Percentiles rank a stretch among this genome's conserved stretches.
Evolutionary conservation across 805 yeast species (phyloP).

Genomic region (Vanderwaltozyma yarrowii): DNA sequence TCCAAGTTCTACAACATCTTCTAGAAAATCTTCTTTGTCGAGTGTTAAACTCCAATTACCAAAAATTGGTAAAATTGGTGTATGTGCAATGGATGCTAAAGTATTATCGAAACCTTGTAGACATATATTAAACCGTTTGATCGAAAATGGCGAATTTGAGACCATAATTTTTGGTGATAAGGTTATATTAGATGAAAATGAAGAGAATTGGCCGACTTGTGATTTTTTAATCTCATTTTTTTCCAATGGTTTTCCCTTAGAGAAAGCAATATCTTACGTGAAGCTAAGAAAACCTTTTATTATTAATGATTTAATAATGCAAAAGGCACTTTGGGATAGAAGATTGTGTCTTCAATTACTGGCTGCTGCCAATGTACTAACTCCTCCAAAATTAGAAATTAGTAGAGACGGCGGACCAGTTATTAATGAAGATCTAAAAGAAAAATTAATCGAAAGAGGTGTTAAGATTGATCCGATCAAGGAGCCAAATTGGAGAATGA

Average conservation of each 20-base stretch:
- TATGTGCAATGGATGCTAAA: constrained; percentile 98
- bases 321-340: constrained; percentile 96
- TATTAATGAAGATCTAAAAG: constrained; percentile 56
- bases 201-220: constrained; percentile 98
- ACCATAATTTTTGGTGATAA: constrained; percentile 96
- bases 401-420: constrained; percentile 96
- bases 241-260: constrained; percentile 92
- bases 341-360: constrained; percentile 72
- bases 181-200: constrained; percentile 82
- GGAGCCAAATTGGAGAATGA: constrained; percentile 80
- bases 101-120: constrained; percentile 94
- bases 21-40: constrained; percentile 23
- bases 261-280: constrained; percentile 87
- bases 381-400: constrained; percentile 81
- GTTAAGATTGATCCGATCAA: constrained; percentile 35
- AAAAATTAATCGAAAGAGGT: constrained; percentile 51
- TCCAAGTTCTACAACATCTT: constrained; percentile 18
- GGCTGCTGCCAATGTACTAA: constrained; percentile 75
- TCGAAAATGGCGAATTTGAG: constrained; percentile 91
- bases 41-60: constrained; percentile 38
- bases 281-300: constrained; percentile 81
- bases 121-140: constrained; percentile 74
- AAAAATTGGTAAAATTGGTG: constrained; percentile 87
- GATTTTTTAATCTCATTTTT: constrained; percentile 90
- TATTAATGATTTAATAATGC: constrained; percentile 83